Percentiles rank a stretch among this genome's conserved stretches.
Conservation (phyloP, 192 early-diverging fungal species). For the Gigaspora rosea region DNA sequence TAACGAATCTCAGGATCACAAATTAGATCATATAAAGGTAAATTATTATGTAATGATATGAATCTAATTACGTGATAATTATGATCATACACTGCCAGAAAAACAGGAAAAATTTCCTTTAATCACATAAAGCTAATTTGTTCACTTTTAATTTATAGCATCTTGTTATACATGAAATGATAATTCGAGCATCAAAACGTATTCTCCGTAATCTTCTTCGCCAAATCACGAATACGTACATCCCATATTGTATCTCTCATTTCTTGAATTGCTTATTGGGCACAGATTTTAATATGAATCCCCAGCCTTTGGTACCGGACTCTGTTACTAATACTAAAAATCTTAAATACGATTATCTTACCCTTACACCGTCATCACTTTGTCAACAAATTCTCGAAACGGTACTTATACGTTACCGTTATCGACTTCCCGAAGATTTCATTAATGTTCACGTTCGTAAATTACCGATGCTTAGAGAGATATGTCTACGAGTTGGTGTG, state of each 20-base stretch:
- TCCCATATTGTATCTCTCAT: conserved; percentile 71
- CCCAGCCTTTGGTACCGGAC: conserved; percentile 49
- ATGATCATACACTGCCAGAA: too few relatives aligned
- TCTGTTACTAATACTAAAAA: conserved; percentile 35
- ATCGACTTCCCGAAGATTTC: conserved; percentile 59
- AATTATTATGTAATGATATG: neutral
- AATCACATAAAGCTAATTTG: too few relatives aligned
- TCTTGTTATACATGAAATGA: conserved; percentile 85
- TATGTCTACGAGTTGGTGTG: conserved; percentile 82
- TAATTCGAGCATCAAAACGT: conserved; percentile 82
- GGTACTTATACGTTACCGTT: conserved; percentile 77
- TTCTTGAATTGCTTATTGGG: conserved; percentile 84
- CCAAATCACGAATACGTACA: conserved; percentile 55
- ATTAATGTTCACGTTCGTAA: conserved; percentile 52
- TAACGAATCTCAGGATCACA: conserved; percentile 57
- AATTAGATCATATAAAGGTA: conserved; percentile 56
- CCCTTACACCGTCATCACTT: conserved; percentile 66
- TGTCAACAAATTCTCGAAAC: conserved; percentile 60
- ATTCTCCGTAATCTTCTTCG: conserved; percentile 73
- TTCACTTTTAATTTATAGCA: conserved; percentile 41
- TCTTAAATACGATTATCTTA: conserved; percentile 43
- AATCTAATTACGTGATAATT: too few relatives aligned
- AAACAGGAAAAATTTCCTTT: too few relatives aligned
- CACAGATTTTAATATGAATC: conserved; percentile 55
- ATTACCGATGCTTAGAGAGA: conserved; percentile 74